Evolutionary conservation across 2,329 filamentous ascomycete genomes (phyloP).

Genomic region (Venturia aucupariae): DNA sequence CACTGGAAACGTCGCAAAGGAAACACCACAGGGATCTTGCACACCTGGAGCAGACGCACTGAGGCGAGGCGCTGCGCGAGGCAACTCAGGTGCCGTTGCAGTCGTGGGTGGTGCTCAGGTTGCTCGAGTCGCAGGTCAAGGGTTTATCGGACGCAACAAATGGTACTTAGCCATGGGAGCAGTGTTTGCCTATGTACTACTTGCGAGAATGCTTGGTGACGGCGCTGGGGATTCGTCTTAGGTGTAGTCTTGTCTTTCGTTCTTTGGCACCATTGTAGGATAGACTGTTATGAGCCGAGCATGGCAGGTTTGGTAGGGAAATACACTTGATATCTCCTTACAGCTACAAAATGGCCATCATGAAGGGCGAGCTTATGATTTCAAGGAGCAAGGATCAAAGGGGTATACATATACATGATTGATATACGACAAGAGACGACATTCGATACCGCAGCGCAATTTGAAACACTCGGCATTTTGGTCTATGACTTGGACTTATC

Average conservation of each 20-base stretch:
- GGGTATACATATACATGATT: neutral
- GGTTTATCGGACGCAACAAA: conserved; percentile 76
- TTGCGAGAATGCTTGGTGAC: conserved; percentile 51
- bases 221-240: neutral
- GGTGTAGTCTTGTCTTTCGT: neutral
- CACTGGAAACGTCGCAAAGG: conserved; percentile 59
- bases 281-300: neutral
- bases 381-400: neutral
- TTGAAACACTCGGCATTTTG: neutral
- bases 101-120: conserved; percentile 74
- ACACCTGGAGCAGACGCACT: conserved; percentile 54
- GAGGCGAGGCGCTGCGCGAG: conserved; percentile 52
- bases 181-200: conserved; percentile 74
- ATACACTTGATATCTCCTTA: neutral
- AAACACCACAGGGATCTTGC: conserved; percentile 38
- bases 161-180: conserved; percentile 59
- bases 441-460: neutral
- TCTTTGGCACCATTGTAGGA: neutral
- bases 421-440: neutral
- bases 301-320: neutral
- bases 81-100: conserved; percentile 41
- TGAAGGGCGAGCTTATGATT: neutral
- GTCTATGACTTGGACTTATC: too few relatives aligned
- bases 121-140: conserved; percentile 65
- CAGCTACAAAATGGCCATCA: neutral